Evolutionary conservation across 345 rosid species (phyloP).

Genomic region (Gossypium longicalyx): DNA sequence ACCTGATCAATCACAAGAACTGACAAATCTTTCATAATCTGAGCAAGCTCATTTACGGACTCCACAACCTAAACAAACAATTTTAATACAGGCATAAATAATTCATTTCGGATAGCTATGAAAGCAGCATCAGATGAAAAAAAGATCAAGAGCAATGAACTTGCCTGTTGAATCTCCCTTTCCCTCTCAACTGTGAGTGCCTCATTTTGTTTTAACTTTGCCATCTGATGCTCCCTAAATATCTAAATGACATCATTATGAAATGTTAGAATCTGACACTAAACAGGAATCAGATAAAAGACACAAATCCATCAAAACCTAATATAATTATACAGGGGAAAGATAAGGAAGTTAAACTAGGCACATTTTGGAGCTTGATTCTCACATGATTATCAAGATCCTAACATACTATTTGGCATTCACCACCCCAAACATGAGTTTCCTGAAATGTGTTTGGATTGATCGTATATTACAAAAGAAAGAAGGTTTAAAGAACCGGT

Average conservation of each 20-base stretch:
- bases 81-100: not conserved
- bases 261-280: constrained; percentile 2
- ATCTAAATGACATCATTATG: constrained; percentile 32
- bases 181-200: constrained; percentile 84
- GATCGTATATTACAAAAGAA: not conserved
- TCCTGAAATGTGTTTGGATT: not conserved
- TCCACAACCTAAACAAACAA: constrained; percentile 66
- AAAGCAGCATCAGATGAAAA: not conserved
- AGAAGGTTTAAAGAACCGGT: constrained; percentile 4
- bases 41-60: constrained; percentile 95
- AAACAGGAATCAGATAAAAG: constrained; percentile 9
- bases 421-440: not conserved
- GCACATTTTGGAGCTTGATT: constrained; percentile 1
- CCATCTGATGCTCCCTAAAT: constrained; percentile 77
- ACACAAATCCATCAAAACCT: not conserved
- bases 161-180: constrained; percentile 91
- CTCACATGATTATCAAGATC: not conserved
- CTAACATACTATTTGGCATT: not conserved
- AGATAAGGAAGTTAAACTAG: not conserved
- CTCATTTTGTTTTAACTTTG: constrained; percentile 71
- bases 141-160: constrained; percentile 18
- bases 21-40: constrained; percentile 96
- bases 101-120: not conserved
- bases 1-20: constrained; percentile 99
- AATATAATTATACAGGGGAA: not conserved